Percentiles rank a stretch among this genome's conserved stretches.
phyloP scores from a whole-genome alignment of 345 rosid genomes.

The Murraya paniculata region DNA sequence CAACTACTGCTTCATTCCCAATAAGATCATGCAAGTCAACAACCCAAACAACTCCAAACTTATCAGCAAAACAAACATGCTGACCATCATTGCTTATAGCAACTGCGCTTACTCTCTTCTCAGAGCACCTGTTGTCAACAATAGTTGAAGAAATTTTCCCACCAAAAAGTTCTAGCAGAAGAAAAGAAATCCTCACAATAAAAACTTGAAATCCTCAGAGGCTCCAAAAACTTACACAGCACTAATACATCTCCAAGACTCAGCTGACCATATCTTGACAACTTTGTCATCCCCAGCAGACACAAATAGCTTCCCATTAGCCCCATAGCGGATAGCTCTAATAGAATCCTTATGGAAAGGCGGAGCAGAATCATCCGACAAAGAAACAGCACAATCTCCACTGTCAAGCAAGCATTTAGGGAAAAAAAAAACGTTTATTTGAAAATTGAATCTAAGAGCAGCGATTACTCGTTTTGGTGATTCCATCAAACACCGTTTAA shows the following conservation, averaged over 20 bases:
- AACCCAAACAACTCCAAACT: constrained; percentile 97
- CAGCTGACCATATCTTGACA: constrained; percentile 85
- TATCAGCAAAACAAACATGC: constrained; percentile 83
- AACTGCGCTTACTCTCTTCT: constrained; percentile 89
- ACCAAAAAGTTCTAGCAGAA: neutral
- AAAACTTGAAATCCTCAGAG: neutral
- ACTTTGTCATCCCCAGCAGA: constrained; percentile 94
- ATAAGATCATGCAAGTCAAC: constrained; percentile 48
- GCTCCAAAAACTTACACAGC: constrained; percentile 52
- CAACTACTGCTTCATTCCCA: constrained; percentile 29
- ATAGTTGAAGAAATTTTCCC: neutral
- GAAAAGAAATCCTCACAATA: neutral
- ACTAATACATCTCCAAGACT: constrained; percentile 68
- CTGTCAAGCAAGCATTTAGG: constrained; percentile 31
- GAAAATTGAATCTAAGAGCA: neutral
- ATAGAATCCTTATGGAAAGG: constrained; percentile 68
- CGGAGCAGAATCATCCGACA: constrained; percentile 61
- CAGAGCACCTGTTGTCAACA: constrained; percentile 52
- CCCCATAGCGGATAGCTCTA: constrained; percentile 71
- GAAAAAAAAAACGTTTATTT: neutral
- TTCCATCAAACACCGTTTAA: neutral
- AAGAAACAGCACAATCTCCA: constrained; percentile 40
- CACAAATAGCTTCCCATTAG: constrained; percentile 66
- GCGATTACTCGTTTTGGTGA: too few species aligned
- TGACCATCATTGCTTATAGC: constrained; percentile 64